Evolutionary conservation across 306 rosid genomes (phyloP), one percentile per base, ranked within the genome.

Genomic region (Quercus alba): DNA sequence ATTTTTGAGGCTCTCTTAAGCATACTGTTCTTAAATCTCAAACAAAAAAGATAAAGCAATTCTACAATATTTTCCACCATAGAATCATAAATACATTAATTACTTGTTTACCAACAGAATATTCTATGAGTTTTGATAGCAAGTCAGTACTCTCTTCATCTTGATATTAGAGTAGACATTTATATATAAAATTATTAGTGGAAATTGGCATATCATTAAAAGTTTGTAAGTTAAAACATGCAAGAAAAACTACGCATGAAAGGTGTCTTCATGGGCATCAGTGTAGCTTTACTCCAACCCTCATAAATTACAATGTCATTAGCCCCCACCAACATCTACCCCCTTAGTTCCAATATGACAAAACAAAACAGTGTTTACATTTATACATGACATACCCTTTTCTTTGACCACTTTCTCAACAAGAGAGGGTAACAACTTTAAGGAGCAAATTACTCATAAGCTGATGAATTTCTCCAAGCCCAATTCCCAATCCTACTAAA

Each of bases 391-490:
- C 79, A 28, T 90, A 93, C 97, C 98, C 78, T 91, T 94, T 82
- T 92, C 93, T 80, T 82, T 77, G 77, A 94, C 88, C 74, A 85
- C 97, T 87, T 76, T 85, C 82, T 94, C 93, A 2, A 92, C 97
- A 26, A 87, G 91, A 61, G 83, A 66, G 1, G 97, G 94, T 38
- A 17, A 79, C 79, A 94, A 94, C 59, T 33, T 57, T 15, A 41
- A 19, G 23, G 19, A 72, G 17, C 15, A 21, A 25, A 56, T 10
- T 33, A 64, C 38, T 35, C 26, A n/a, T 25, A 9, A 23, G 67
- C 21, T 21, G 44, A 44, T 25, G 26, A 26, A 5, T 94, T 92
- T 82, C 57, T 80, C 41, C 41, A 78, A 44, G 11, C 8, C 51
- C 51, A 44, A 44, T 2, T 44, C 51, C 51, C 51, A 44, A 44